Evolutionary conservation across 257 asterid genomes (phyloP).

Genomic region (Solanum rostratum): DNA sequence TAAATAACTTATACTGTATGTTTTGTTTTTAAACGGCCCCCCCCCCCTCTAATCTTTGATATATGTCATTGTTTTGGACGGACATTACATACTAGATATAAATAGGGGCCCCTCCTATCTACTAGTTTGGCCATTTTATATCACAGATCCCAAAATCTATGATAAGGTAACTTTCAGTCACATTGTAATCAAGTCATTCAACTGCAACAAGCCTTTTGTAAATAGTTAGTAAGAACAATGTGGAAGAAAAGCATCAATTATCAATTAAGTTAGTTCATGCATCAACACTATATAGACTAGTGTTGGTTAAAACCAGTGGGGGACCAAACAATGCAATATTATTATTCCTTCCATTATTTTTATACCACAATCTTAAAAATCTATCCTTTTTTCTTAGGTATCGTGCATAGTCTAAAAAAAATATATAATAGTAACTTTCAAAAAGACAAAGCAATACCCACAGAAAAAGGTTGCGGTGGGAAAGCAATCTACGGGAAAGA

Average conservation of each 20-base stretch:
- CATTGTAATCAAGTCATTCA: not conserved
- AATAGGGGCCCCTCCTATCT: not conserved
- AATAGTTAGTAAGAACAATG: not conserved
- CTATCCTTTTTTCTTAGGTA: no score
- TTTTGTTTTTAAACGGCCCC: not conserved
- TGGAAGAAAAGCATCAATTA: not conserved
- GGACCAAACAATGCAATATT: not conserved
- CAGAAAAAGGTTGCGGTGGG: slow-evolving; percentile 5
- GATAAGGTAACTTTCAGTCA: not conserved
- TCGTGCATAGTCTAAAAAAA: not conserved
- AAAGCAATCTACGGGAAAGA: slow-evolving; percentile 4
- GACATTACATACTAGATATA: not conserved
- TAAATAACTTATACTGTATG: not conserved
- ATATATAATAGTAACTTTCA: not conserved
- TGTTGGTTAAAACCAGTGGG: not conserved
- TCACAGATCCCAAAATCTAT: not conserved
- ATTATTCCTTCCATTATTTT: no score
- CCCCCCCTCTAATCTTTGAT: not conserved
- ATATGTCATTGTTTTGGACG: not conserved
- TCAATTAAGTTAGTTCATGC: not conserved
- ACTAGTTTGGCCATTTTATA: not conserved
- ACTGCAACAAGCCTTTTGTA: not conserved
- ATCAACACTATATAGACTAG: not conserved
- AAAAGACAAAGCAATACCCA: not conserved
- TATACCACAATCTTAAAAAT: no score